Evolutionary conservation across 2,329 filamentous ascomycete genomes (phyloP).

Genomic region (Stachybotrys elegans): DNA sequence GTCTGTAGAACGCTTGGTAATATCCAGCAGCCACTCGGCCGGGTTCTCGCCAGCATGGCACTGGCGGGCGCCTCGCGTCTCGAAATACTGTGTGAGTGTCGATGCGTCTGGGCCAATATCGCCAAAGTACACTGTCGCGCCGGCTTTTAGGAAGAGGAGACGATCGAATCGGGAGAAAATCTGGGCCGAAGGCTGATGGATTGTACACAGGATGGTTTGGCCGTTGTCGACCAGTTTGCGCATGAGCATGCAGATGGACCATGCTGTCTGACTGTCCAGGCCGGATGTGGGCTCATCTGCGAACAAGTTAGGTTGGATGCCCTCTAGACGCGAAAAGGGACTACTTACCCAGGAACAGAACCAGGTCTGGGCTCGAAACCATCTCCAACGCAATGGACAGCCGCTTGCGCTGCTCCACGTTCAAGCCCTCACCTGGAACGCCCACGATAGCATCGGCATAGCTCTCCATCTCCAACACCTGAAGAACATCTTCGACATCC

Average conservation of each 20-base stretch:
- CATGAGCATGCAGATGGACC: constrained; percentile 1
- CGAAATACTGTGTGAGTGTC: not conserved
- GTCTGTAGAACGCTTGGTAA: not conserved
- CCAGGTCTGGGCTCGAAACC: not conserved
- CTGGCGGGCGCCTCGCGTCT: not conserved
- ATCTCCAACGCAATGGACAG: constrained; percentile 1
- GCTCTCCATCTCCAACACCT: not conserved
- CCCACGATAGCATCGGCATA: constrained; percentile 2
- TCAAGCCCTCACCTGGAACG: not conserved
- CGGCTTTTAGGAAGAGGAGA: not conserved
- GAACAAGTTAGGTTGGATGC: not conserved
- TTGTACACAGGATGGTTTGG: not conserved
- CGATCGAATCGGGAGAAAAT: not conserved
- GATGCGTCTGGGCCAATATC: not conserved
- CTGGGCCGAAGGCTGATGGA: constrained; percentile 1
- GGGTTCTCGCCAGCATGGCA: not conserved
- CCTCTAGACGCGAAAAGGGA: not conserved
- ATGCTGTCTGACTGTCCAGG: constrained; percentile 1
- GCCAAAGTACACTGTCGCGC: not conserved
- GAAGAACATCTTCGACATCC: not conserved
- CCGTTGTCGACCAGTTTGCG: constrained; percentile 1
- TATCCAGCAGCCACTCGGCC: constrained; percentile 1
- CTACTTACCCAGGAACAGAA: constrained; percentile 1
- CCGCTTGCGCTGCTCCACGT: not conserved
- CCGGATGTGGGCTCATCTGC: constrained; percentile 1